Evolutionary conservation across 2,329 filamentous ascomycete species (phyloP), one percentile per base, ranked within the genome.

Genomic region (Lithohypha guttulata): DNA sequence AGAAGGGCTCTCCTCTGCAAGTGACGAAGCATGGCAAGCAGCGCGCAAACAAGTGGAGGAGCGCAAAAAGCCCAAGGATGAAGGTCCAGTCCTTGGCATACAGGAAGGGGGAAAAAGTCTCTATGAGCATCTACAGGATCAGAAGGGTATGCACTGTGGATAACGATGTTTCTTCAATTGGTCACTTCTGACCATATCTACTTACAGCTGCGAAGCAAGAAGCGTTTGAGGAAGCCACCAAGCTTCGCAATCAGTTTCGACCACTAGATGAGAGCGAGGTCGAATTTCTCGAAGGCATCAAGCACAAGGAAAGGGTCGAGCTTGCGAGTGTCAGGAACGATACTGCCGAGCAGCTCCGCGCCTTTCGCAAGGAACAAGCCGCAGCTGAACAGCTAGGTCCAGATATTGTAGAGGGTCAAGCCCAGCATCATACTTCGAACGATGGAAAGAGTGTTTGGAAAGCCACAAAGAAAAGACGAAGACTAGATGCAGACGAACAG

Each of bases 341-440:
- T 48, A 79, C 73, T 0, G 59, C 61, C 4, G 71, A 76, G 46
- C 70, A 74, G 51, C 57, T 80, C 8, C 72, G 76, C 27, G 51
- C 63, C 1, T 80, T 79, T 48, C 67, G 73, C 20, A 66, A 64
- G 44, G 70, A 73, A 50, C 73, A 72, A 43, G 72, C 77, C 46
- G 69, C 75, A 45, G 71, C 68, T 1, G 74, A 78, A 54, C 68
- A 68, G 48, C 21, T 26, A 26, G 28, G 20, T n/a, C 27, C 9
- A 19, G 35, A 38, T 28, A 11, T n/a, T n/a, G 26, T 5, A 9
- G 35, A 17, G 11, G 35, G 22, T n/a, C 11, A 10, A 21, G 20
- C 17, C 14, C 27, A 33, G 10, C 13, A 13, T 7, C 18, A 39
- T 13, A 11, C 3, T 7, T 15, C 27, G 10, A 13, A 14, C 14